Evolutionary conservation across 1,139 yeast species (phyloP).

Genomic region (Sugiyamaella castrensis): DNA sequence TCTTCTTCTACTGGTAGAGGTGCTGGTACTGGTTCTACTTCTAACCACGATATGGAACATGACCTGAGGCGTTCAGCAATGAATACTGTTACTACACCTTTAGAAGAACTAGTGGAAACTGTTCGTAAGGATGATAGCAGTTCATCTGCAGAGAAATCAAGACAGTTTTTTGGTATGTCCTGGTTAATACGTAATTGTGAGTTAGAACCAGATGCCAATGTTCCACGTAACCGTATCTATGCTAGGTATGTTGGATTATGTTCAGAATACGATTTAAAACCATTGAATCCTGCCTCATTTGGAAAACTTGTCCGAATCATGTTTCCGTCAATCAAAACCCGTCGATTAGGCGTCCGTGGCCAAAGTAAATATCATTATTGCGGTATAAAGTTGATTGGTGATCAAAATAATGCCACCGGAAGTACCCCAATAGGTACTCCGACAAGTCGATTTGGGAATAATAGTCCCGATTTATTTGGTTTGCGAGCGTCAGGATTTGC

Average conservation of each 20-base stretch:
- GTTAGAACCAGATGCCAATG: constrained; percentile 62
- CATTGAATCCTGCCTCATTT: constrained; percentile 82
- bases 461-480: constrained; percentile 24
- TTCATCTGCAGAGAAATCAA: constrained; percentile 54
- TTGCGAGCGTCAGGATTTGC: constrained; percentile 1
- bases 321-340: constrained; percentile 72
- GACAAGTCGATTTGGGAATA: constrained; percentile 19
- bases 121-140: constrained; percentile 48
- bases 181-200: constrained; percentile 76
- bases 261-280: constrained; percentile 61
- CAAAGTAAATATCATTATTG: constrained; percentile 90
- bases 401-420: constrained; percentile 34
- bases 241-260: constrained; percentile 76
- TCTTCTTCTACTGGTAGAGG: constrained; percentile 1
- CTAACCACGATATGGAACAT: constrained; percentile 43
- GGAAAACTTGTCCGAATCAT: constrained; percentile 76
- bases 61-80: constrained; percentile 46
- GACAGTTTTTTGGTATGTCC: constrained; percentile 78
- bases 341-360: constrained; percentile 86
- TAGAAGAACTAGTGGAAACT: constrained; percentile 50
- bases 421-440: constrained; percentile 34
- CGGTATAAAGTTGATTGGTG: constrained; percentile 67
- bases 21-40: constrained; percentile 7
- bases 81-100: constrained; percentile 37
- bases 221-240: constrained; percentile 79